Evolutionary conservation across 2,329 filamentous ascomycete genomes (phyloP), one percentile per base, ranked within the genome.

Genomic region (Trichoderma hamatum): DNA sequence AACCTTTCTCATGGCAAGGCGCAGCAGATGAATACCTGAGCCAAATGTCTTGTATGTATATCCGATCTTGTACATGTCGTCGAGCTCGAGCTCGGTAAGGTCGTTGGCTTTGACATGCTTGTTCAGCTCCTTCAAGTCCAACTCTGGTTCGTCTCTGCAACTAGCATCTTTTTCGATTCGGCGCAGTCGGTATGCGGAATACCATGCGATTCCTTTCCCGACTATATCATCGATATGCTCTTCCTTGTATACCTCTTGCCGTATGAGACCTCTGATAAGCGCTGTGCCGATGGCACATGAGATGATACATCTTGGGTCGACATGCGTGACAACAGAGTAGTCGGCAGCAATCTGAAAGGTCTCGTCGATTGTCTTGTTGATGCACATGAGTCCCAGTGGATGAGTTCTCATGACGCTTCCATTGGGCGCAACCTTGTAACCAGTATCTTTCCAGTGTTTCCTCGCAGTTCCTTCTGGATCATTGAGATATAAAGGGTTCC

Each of bases 11-110:
- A 86, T 83, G 0, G 80, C 82, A 21, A 81, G 72, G 2, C 84
- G 78, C 10, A 86, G 74, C 13, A 80, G 74, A 21, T 84, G 71
- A 13, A 86, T 76, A 0, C 83, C 84, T 0, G 83, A 79, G 0
- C 84, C 84, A 14, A 87, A 80, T 5, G 82, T 82, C 75, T 86
- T 86, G 74, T 85, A 86, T 30, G 85, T 84, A 69, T 86, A 86
- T 3, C 85, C 85, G 56, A 86, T 85, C 72, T 81, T 80, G 30
- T 73, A 72, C 6, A 72, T 70, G 21, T 83, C 81, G 69, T 86
- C 84, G 21, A 86, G 75, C 58, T 82, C 73, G 49, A 86, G 75
- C 3, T 80, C 80, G 1, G 76, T 75, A 1, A 86, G 74, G 0
- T 72, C 73, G 36, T 76, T 70, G 3, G 78, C 80, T 14, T 78